Percentiles rank a stretch among this genome's conserved stretches.
phyloP scores from a whole-genome alignment of 1,284 basidiomycete genomes.

The Porodaedalea pini region DNA sequence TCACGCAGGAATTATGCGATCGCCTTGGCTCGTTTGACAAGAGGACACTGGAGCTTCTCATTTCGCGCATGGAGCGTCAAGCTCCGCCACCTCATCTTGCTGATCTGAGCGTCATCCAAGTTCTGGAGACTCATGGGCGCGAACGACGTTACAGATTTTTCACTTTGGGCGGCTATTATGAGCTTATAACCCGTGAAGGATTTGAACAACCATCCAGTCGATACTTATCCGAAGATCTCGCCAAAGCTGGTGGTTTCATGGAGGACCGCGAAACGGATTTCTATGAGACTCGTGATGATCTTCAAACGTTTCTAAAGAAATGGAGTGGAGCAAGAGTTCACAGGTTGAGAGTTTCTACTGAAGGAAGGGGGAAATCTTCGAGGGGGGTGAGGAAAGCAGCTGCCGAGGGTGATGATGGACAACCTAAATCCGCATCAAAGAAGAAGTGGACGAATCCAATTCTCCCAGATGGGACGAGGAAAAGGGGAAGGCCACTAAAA shows the following conservation, averaged over 20 bases:
- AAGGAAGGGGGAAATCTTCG: conserved; percentile 26
- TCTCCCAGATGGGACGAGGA: conserved; percentile 25
- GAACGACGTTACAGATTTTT: conserved; percentile 80
- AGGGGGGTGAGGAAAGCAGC: too few species aligned
- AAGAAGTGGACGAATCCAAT: conserved; percentile 26
- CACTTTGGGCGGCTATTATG: conserved; percentile 57
- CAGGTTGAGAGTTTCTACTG: conserved; percentile 21
- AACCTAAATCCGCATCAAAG: conserved; percentile 22
- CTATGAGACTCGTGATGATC: conserved; percentile 43
- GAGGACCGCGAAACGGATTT: conserved; percentile 43
- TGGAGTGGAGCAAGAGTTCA: conserved; percentile 8
- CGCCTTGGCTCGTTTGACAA: conserved; percentile 68
- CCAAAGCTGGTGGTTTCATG: conserved; percentile 51
- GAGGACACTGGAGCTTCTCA: conserved; percentile 74
- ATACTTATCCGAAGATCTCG: conserved; percentile 45
- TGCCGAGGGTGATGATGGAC: not conserved
- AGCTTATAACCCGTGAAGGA: conserved; percentile 53
- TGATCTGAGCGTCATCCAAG: conserved; percentile 61
- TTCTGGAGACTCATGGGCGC: conserved; percentile 74
- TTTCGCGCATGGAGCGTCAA: conserved; percentile 60
- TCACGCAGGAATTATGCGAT: conserved; percentile 58
- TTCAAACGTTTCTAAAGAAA: conserved; percentile 46
- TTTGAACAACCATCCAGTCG: conserved; percentile 46
- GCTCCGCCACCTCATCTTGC: conserved; percentile 63
- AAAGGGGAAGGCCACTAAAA: conserved; percentile 35